Conservation (phyloP, 148 eudicot species). For the Talinum fruticosum region DNA sequence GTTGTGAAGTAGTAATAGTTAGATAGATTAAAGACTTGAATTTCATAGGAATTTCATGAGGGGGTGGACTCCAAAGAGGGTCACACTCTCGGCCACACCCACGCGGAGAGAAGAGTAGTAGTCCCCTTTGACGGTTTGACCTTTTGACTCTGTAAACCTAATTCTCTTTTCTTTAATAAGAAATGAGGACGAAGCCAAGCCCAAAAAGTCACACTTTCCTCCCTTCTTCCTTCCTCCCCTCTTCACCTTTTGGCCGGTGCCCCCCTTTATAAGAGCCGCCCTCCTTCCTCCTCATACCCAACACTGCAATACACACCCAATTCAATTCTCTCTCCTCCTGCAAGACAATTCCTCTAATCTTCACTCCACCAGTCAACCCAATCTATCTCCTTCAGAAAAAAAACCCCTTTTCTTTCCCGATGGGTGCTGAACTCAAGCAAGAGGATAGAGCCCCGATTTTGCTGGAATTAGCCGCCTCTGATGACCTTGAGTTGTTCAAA, state of each 20-base stretch:
- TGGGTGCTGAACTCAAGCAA: constrained; percentile 35
- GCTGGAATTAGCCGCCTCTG: constrained; percentile 75
- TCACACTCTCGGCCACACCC: constrained; percentile 18
- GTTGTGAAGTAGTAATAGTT: background rate
- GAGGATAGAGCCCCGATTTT: constrained; percentile 35
- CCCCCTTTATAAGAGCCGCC: constrained; percentile 37
- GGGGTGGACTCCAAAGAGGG: background rate
- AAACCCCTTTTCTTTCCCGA: background rate
- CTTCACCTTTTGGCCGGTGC: constrained; percentile 23
- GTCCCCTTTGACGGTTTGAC: constrained; percentile 41
- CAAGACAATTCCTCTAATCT: background rate
- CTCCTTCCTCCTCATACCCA: background rate
- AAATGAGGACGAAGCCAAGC: constrained; percentile 28
- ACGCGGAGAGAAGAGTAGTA: constrained; percentile 2
- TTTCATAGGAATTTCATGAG: background rate
- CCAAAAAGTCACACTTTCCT: constrained; percentile 75
- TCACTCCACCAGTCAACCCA: background rate
- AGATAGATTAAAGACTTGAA: background rate
- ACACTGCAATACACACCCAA: background rate
- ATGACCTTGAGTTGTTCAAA: constrained; percentile 50
- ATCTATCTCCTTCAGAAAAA: background rate
- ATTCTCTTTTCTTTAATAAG: constrained; percentile 21
- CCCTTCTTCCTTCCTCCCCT: constrained; percentile 31
- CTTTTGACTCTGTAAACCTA: constrained; percentile 30
- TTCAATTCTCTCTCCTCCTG: background rate